phyloP scores from a whole-genome alignment of 371 early-diverging fungal species.

The Mucor saturninus region DNA sequence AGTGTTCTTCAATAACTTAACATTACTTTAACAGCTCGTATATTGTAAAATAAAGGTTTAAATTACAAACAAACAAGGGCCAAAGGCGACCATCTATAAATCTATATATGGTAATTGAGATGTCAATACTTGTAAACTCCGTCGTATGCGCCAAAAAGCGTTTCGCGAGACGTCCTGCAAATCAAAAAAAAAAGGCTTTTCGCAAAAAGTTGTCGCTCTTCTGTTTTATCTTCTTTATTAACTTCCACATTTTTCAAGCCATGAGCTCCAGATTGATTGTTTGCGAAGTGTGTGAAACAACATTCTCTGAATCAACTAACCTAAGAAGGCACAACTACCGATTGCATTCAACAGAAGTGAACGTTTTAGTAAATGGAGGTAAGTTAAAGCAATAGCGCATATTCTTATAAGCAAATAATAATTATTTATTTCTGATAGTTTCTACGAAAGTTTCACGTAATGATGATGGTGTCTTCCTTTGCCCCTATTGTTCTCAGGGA shows the following conservation, averaged over 20 bases:
- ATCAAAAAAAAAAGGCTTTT: no score
- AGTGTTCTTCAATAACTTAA: no score
- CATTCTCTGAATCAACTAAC: constrained; percentile 26
- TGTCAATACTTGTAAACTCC: no score
- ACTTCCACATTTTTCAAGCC: constrained; percentile 26
- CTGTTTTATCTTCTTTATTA: constrained; percentile 23
- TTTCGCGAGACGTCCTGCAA: no score
- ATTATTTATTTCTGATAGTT: constrained; percentile 18
- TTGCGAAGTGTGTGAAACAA: constrained; percentile 27
- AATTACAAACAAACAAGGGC: no score
- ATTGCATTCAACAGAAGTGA: constrained; percentile 27
- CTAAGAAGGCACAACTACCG: constrained; percentile 23
- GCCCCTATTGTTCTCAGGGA: background rate
- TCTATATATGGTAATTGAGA: no score
- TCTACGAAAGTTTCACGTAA: background rate
- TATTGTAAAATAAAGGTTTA: no score
- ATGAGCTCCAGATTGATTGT: constrained; percentile 26
- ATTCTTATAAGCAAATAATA: constrained; percentile 9
- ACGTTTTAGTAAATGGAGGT: constrained; percentile 27
- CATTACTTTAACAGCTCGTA: no score
- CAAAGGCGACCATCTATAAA: no score
- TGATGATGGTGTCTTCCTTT: constrained; percentile 1
- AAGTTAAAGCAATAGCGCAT: constrained; percentile 19
- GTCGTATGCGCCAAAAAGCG: no score
- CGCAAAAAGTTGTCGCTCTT: no score